Conservation (phyloP, 345 rosid genomes). For the Populus deltoides region DNA sequence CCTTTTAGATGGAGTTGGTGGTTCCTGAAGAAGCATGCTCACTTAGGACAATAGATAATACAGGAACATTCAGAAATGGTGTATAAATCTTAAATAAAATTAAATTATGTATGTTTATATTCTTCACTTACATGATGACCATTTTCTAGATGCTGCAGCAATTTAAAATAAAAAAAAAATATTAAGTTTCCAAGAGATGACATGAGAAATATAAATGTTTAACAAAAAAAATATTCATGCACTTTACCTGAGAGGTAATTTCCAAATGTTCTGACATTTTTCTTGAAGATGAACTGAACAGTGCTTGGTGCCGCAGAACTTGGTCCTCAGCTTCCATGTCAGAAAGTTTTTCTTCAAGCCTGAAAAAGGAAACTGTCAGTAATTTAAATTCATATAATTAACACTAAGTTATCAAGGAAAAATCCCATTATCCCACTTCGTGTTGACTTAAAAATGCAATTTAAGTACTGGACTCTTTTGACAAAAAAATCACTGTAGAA, state of each 20-base stretch:
- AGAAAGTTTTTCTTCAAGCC: conserved; percentile 84
- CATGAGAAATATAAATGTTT: background rate
- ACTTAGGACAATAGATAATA: conserved; percentile 6
- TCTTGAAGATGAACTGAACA: conserved; percentile 42
- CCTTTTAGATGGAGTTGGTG: conserved; percentile 56
- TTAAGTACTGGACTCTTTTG: background rate
- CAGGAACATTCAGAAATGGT: background rate
- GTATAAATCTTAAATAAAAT: background rate
- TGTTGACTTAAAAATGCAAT: background rate
- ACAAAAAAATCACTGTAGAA: background rate
- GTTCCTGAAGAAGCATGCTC: conserved; percentile 43
- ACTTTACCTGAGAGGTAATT: conserved; percentile 40
- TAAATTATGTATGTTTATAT: conserved; percentile 37
- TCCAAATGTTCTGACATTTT: conserved; percentile 46
- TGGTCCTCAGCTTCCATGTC: conserved; percentile 78
- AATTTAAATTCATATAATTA: background rate
- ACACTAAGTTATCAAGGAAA: background rate
- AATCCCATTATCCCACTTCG: conserved; percentile 1
- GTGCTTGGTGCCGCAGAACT: conserved; percentile 64
- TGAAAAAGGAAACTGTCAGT: conserved; percentile 28
- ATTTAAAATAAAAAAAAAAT: conserved; percentile 1
- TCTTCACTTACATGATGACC: conserved; percentile 61
- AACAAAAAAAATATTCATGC: background rate
- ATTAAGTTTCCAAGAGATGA: background rate
- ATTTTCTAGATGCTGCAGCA: conserved; percentile 73